Evolutionary conservation across 176 grass and related monocot genomes (phyloP), one percentile per base, ranked within the genome.

Genomic region (Eleusine indica): DNA sequence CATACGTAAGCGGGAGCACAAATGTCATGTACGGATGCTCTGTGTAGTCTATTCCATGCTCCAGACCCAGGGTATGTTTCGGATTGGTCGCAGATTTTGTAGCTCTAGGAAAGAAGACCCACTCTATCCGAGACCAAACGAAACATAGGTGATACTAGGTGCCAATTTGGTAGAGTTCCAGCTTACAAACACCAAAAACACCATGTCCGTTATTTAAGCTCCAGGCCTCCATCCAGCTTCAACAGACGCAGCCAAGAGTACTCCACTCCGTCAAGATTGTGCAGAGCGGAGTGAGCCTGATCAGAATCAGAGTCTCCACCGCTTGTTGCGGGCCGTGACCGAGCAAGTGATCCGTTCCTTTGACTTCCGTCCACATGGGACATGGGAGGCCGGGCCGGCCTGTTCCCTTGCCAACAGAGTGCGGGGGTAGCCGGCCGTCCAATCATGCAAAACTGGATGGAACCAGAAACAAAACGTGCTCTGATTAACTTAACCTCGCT

Each of bases 391-490:
- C 29, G 21, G 57, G 21, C 29, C 78, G 47, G 35, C 7, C 63
- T 35, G 82, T 17, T 19, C 32, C 32, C 3, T 7, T 3, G 52
- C 17, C 21, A 3, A 3, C 30, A 16, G 41, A 19, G 12, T 10
- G 28, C 58, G 14, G 37, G 18, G 1, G 6, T 54, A 9, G 56
- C 57, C 75, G 22, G 56, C 57, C 75, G 43, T 18, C 68, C 56
- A 49, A 44, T 65, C 13, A 18, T 42, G 56, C 41, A 5, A 32
- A 66, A 35, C 46, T 9, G 58, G 58, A 74, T 74, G 25, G 44
- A 40, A 87, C 19, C 3, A 28, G 71, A 22, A 71, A 48, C 70
- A 7, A 66, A 68, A 53, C 77, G 77, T 68, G 60, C 37, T 29
- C 62, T 38, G 57, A 48, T 35, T 15, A 21, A 51, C 3, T 4